phyloP scores from a whole-genome alignment of 768 basidiomycete species.

The Gloeostereum incarnatum region DNA sequence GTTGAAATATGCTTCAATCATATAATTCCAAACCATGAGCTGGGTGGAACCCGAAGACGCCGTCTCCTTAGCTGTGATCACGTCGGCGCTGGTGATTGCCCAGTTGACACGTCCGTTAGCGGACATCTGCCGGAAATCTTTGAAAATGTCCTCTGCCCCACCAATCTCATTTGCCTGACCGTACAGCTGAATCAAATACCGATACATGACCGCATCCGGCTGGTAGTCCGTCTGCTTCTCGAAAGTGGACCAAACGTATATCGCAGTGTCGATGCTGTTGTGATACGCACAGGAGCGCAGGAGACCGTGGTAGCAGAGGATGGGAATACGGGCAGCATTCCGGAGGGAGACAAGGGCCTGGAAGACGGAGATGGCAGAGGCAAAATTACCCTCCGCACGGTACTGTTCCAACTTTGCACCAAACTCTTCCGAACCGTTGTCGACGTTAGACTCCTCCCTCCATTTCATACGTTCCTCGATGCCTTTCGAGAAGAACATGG shows the following conservation, averaged over 20 bases:
- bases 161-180: conserved; percentile 37
- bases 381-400: conserved; percentile 56
- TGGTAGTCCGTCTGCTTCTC: conserved; percentile 30
- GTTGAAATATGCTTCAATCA: conserved; percentile 69
- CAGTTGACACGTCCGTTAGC: conserved; percentile 30
- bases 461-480: conserved; percentile 34
- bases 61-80: conserved; percentile 6
- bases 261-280: conserved; percentile 47
- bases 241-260: conserved; percentile 55
- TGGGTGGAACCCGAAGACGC: conserved; percentile 9
- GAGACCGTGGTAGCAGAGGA: conserved; percentile 38
- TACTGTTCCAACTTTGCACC: not conserved
- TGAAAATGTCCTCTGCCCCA: conserved; percentile 50
- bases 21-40: conserved; percentile 58
- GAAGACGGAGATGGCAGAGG: conserved; percentile 66
- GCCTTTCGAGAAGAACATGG: conserved; percentile 25
- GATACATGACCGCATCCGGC: conserved; percentile 32
- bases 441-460: conserved; percentile 10
- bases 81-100: conserved; percentile 10
- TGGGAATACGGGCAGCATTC: conserved; percentile 20
- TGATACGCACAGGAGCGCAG: conserved; percentile 55
- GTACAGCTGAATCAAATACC: conserved; percentile 51
- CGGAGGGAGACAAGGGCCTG: conserved; percentile 38
- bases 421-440: conserved; percentile 8
- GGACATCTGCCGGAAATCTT: conserved; percentile 43